Percentiles rank a stretch among this genome's conserved stretches.
phyloP scores from a whole-genome alignment of 2,329 filamentous ascomycete genomes.

The Rutstroemia sp. region DNA sequence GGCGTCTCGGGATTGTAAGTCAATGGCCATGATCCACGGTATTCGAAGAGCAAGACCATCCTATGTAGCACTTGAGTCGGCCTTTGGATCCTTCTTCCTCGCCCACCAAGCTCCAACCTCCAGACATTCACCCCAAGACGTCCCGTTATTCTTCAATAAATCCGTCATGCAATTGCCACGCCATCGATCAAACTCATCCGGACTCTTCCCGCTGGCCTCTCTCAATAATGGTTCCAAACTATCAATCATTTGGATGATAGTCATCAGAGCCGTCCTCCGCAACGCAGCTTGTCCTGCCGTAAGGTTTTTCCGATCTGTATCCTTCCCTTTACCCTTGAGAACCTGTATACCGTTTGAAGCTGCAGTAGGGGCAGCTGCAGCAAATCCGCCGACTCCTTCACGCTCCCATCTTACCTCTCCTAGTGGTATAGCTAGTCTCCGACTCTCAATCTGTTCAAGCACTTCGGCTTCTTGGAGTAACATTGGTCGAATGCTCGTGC shows the following conservation, averaged over 20 bases:
- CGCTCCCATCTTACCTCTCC: slow-evolving; percentile 83
- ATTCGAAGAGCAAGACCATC: too few species aligned
- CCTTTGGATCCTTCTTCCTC: slow-evolving; percentile 66
- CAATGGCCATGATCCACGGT: too few species aligned
- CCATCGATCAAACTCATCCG: slow-evolving; percentile 91
- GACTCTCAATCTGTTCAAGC: slow-evolving; percentile 61
- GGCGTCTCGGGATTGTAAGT: background rate
- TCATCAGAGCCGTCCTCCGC: slow-evolving; percentile 71
- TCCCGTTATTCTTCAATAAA: slow-evolving; percentile 70
- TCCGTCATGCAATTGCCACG: slow-evolving; percentile 80
- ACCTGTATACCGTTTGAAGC: slow-evolving; percentile 42
- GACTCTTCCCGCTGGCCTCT: slow-evolving; percentile 76
- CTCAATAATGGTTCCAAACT: slow-evolving; percentile 75
- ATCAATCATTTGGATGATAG: slow-evolving; percentile 76
- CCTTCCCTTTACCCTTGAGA: slow-evolving; percentile 28
- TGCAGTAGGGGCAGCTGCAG: slow-evolving; percentile 40
- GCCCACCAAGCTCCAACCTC: slow-evolving; percentile 84
- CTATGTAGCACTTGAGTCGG: background rate
- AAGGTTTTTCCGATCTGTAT: slow-evolving; percentile 22
- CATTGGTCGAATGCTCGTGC: slow-evolving; percentile 66
- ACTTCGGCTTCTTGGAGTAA: slow-evolving; percentile 73
- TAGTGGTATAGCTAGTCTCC: slow-evolving; percentile 78
- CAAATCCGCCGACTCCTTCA: slow-evolving; percentile 57
- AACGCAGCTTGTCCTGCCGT: slow-evolving; percentile 63
- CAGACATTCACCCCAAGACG: slow-evolving; percentile 78